Conservation (phyloP, 2,329 filamentous ascomycete genomes). For the Ceratocystis smalleyi region DNA sequence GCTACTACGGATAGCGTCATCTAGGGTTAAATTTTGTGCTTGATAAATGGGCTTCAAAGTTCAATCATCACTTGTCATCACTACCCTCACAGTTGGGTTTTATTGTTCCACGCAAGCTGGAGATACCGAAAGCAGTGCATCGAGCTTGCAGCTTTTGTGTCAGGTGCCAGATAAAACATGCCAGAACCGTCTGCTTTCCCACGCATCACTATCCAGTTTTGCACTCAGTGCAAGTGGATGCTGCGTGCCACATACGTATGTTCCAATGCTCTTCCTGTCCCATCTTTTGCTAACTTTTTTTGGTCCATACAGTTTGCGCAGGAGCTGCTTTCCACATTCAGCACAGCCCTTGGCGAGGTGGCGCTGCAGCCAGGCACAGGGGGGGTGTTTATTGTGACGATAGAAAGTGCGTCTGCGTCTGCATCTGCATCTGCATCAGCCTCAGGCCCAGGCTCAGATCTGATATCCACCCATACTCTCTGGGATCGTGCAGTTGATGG, state of each 20-base stretch:
- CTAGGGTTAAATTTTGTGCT: not conserved
- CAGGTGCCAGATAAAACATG: not conserved
- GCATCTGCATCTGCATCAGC: not conserved
- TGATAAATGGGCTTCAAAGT: too few relatives aligned
- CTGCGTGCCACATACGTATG: slow-evolving; percentile 69
- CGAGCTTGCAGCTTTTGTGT: not conserved
- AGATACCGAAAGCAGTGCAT: not conserved
- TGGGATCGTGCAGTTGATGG: slow-evolving; percentile 83
- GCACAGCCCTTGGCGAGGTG: slow-evolving; percentile 68
- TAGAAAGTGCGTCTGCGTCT: slow-evolving; percentile 29
- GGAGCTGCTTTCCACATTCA: slow-evolving; percentile 89
- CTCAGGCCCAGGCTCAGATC: not conserved
- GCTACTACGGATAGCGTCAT: not conserved
- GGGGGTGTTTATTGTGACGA: slow-evolving; percentile 63
- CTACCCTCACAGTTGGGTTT: too few relatives aligned
- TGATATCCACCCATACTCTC: slow-evolving; percentile 31
- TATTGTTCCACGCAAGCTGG: too few relatives aligned
- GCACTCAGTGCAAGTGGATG: slow-evolving; percentile 91
- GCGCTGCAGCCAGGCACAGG: slow-evolving; percentile 73
- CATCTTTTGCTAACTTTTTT: not conserved
- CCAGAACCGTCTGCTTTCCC: slow-evolving; percentile 28
- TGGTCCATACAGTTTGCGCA: slow-evolving; percentile 56
- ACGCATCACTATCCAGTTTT: slow-evolving; percentile 75
- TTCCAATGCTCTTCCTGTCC: slow-evolving; percentile 15
- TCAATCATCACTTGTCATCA: too few relatives aligned